These are phyloP conservation scores for Colletotrichum aenigma DNA, from an alignment of 2,329 filamentous ascomycete genomes.

Conservation along the genomic window DNA sequence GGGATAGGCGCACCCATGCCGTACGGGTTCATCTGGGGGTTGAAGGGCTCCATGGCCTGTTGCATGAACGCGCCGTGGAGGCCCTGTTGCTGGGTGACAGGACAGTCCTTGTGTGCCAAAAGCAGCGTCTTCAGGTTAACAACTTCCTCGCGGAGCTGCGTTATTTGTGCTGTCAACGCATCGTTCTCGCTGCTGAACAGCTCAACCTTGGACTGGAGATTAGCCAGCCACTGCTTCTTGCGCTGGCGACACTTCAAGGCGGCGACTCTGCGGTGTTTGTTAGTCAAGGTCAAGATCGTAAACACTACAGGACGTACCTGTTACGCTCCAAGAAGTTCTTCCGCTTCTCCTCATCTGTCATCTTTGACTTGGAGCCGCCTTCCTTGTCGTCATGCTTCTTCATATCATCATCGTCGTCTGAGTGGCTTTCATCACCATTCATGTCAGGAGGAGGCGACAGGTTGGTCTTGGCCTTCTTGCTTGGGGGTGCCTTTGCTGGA, in stretches of 20 bases:
- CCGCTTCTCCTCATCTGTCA: constrained; percentile 98
- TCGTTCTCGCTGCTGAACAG: constrained; percentile 93
- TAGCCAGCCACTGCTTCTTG: constrained; percentile 98
- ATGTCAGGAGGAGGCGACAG: constrained; percentile 36
- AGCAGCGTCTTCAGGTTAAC: constrained; percentile 93
- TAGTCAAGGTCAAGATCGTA: constrained; percentile 18
- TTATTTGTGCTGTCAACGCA: constrained; percentile 80
- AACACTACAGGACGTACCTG: constrained; percentile 62
- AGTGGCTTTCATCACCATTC: constrained; percentile 30
- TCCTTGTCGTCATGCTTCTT: constrained; percentile 52
- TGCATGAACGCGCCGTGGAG: constrained; percentile 64
- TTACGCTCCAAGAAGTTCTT: constrained; percentile 98
- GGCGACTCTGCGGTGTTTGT: constrained; percentile 70
- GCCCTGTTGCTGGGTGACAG: constrained; percentile 86
- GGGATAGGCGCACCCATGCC: constrained; percentile 59
- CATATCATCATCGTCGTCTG: constrained; percentile 55
- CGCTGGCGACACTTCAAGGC: constrained; percentile 96
- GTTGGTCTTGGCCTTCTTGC: constrained; percentile 74
- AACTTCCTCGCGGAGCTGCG: constrained; percentile 86
- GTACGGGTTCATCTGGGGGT: constrained; percentile 63
- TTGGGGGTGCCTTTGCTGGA: constrained; percentile 63
- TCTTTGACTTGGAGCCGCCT: constrained; percentile 71
- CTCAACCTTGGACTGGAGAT: constrained; percentile 93
- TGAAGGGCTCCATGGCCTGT: constrained; percentile 58
- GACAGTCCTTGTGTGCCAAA: constrained; percentile 94